Evolutionary conservation across 2,329 filamentous ascomycete genomes (phyloP).

Genomic region (Zelopaecilomyces penicillatus): DNA sequence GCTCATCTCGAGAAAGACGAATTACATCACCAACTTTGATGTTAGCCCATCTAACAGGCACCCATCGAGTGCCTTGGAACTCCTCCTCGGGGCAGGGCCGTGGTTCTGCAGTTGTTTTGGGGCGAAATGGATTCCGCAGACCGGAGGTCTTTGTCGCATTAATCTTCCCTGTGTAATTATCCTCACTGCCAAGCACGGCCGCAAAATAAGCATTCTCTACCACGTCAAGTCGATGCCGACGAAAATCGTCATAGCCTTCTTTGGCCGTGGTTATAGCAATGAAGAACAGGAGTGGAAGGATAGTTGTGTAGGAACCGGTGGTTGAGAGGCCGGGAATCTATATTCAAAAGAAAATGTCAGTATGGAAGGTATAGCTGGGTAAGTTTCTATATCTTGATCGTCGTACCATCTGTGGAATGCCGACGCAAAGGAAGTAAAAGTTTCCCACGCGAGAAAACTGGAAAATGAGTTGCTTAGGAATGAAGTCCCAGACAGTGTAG

Average conservation of each 20-base stretch:
- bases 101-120: slow-evolving; percentile 21
- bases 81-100: slow-evolving; percentile 43
- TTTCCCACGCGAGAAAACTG: slow-evolving; percentile 83
- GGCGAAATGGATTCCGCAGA: slow-evolving; percentile 25
- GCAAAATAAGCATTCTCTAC: slow-evolving; percentile 60
- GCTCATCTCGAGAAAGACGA: slow-evolving; percentile 57
- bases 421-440: slow-evolving; percentile 79
- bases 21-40: slow-evolving; percentile 43
- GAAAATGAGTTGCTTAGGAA: slow-evolving; percentile 76
- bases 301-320: slow-evolving; percentile 66
- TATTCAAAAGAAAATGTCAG: slow-evolving; percentile 23
- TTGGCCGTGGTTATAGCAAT: slow-evolving; percentile 74
- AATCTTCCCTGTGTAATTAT: slow-evolving; percentile 23
- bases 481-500: slow-evolving; percentile 76
- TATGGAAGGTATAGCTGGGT: neutral
- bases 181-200: slow-evolving; percentile 34
- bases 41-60: slow-evolving; percentile 33
- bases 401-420: slow-evolving; percentile 63
- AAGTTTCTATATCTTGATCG: neutral
- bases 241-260: slow-evolving; percentile 79
- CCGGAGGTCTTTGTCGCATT: slow-evolving; percentile 15
- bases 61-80: slow-evolving; percentile 51
- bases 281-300: slow-evolving; percentile 66
- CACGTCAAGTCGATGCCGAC: slow-evolving; percentile 71
- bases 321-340: slow-evolving; percentile 63